Conservation (phyloP, 306 rosid species). For the Casuarina equisetifolia region DNA sequence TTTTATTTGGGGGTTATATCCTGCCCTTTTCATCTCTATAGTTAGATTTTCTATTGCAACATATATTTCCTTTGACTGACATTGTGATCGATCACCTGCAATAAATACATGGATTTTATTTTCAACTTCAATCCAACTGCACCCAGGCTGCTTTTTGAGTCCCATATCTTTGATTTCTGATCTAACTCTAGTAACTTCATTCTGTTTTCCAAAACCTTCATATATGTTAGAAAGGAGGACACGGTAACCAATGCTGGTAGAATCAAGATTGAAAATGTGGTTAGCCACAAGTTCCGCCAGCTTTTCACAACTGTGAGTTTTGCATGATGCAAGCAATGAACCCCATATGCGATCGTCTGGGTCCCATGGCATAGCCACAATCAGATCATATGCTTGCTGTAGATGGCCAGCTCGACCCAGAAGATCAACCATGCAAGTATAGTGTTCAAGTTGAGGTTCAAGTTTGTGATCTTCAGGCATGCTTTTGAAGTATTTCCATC, state of each 20-base stretch:
- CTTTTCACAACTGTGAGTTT: constrained; percentile 34
- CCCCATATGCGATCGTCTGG: constrained; percentile 44
- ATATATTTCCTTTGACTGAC: constrained; percentile 31
- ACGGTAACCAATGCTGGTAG: constrained; percentile 38
- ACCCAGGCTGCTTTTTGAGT: constrained; percentile 39
- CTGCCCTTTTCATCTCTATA: constrained; percentile 16
- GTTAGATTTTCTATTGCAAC: constrained; percentile 31
- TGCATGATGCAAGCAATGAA: constrained; percentile 46
- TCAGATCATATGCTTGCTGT: constrained; percentile 40
- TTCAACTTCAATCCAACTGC: constrained; percentile 48
- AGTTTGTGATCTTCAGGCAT: constrained; percentile 33
- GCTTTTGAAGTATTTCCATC: constrained; percentile 24
- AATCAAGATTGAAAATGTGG: constrained; percentile 32
- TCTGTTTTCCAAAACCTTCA: constrained; percentile 38
- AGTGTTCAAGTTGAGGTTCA: constrained; percentile 44
- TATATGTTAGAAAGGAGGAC: constrained; percentile 46
- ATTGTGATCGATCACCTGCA: constrained; percentile 38
- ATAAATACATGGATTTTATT: constrained; percentile 25
- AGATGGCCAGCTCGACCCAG: constrained; percentile 42
- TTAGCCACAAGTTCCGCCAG: constrained; percentile 39
- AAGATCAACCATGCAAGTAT: constrained; percentile 48
- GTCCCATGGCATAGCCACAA: constrained; percentile 34
- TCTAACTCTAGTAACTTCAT: constrained; percentile 32
- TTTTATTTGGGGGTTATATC: constrained; percentile 20
- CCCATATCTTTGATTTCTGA: constrained; percentile 33